Conservation (phyloP, 2,329 filamentous ascomycete species). For the Xylaria sp. region DNA sequence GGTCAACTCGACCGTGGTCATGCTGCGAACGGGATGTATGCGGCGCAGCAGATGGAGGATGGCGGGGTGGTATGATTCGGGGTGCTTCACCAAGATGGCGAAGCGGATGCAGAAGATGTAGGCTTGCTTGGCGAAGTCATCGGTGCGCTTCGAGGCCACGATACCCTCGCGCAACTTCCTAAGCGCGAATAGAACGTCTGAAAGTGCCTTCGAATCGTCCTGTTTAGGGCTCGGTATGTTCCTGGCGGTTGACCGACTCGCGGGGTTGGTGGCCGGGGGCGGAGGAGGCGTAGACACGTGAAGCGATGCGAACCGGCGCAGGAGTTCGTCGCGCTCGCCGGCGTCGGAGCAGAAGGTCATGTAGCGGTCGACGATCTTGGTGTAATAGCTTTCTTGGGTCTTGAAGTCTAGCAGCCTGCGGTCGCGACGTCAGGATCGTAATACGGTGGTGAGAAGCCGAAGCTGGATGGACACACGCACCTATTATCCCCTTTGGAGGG, state of each 20-base stretch:
- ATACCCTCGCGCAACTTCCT: constrained; percentile 93
- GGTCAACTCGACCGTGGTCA: constrained; percentile 77
- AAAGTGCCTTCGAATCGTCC: constrained; percentile 70
- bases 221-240: constrained; percentile 41
- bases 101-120: constrained; percentile 93
- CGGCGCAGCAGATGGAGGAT: constrained; percentile 79
- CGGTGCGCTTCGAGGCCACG: constrained; percentile 77
- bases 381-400: constrained; percentile 86
- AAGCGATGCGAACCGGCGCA: constrained; percentile 78
- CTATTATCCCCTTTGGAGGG: constrained; percentile 91
- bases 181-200: constrained; percentile 82
- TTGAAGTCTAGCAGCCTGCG: constrained; percentile 76
- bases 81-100: constrained; percentile 81
- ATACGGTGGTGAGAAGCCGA: neutral
- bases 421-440: neutral
- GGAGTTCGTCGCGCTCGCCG: constrained; percentile 76
- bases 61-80: constrained; percentile 90
- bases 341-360: constrained; percentile 86
- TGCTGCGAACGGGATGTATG: constrained; percentile 74
- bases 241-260: constrained; percentile 24
- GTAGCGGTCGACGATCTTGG: constrained; percentile 87
- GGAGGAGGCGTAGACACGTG: constrained; percentile 47
- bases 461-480: constrained; percentile 66
- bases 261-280: constrained; percentile 43
- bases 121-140: constrained; percentile 85